These are phyloP conservation scores for Neurospora tetrasperma DNA, from an alignment of 495 filamentous ascomycete species.

Conservation along the genomic window DNA sequence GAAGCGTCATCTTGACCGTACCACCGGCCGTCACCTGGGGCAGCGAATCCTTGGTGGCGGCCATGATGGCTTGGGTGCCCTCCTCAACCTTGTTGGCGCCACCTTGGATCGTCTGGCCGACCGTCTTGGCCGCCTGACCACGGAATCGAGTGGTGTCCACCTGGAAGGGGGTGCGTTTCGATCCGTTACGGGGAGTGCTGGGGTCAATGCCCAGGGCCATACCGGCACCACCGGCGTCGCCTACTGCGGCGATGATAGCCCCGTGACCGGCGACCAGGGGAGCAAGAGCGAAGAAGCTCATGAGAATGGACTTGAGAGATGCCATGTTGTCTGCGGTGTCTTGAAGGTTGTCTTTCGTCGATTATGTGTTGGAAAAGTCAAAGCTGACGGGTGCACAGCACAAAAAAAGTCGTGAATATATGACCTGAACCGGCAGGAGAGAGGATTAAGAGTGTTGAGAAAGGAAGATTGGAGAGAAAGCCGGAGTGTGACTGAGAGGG, in stretches of 20 bases:
- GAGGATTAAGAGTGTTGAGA: not conserved
- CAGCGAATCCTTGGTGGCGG: constrained; percentile 33
- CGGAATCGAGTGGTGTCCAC: constrained; percentile 44
- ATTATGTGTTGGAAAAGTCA: not conserved
- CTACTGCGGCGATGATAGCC: constrained; percentile 37
- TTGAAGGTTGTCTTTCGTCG: not conserved
- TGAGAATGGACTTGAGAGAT: constrained; percentile 17
- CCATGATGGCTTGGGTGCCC: constrained; percentile 37
- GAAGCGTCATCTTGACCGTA: constrained; percentile 40
- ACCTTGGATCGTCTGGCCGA: constrained; percentile 31
- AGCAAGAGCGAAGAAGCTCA: constrained; percentile 20
- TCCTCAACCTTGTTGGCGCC: constrained; percentile 39
- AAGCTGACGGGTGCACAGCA: not conserved
- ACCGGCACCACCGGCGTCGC: constrained; percentile 39
- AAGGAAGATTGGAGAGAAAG: not conserved
- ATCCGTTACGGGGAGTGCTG: constrained; percentile 42
- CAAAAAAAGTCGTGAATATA: not conserved
- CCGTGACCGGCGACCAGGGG: constrained; percentile 37
- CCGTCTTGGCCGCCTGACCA: constrained; percentile 29
- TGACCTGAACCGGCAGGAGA: constrained; percentile 19
- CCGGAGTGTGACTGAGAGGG: not conserved
- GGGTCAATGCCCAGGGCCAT: constrained; percentile 39
- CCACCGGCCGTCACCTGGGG: constrained; percentile 41
- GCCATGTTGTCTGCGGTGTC: constrained; percentile 17
- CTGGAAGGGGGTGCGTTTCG: constrained; percentile 41